phyloP scores from a whole-genome alignment of 345 rosid species.

The Excoecaria cochinchinensis region DNA sequence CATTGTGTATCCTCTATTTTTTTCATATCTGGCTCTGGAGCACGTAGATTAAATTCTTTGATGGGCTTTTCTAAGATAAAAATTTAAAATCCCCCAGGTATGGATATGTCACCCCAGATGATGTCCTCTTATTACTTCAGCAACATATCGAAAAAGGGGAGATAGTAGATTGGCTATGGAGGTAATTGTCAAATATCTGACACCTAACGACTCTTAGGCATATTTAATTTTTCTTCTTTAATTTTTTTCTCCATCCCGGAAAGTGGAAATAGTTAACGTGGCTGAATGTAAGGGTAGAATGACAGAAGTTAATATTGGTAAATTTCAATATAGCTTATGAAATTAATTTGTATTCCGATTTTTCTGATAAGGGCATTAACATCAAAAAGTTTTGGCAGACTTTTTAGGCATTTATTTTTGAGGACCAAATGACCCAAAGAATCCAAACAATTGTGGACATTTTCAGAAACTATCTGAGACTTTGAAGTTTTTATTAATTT shows the following conservation, averaged over 20 bases:
- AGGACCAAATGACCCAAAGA: too few species aligned
- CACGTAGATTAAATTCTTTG: background rate
- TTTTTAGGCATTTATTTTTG: too few species aligned
- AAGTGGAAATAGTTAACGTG: background rate
- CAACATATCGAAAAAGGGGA: conserved; percentile 75
- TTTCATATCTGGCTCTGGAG: background rate
- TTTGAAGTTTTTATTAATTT: too few species aligned
- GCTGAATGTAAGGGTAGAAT: background rate
- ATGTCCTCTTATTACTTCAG: conserved; percentile 61
- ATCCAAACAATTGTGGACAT: too few species aligned
- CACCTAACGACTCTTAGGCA: background rate
- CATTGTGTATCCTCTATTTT: conserved; percentile 5
- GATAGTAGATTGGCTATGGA: conserved; percentile 76
- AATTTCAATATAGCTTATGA: background rate
- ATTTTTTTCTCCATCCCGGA: too few species aligned
- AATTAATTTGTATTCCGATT: background rate
- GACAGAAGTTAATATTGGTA: background rate
- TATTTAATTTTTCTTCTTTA: background rate
- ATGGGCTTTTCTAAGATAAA: background rate
- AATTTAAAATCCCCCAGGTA: conserved; percentile 46
- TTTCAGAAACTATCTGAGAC: too few species aligned
- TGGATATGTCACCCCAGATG: conserved; percentile 84
- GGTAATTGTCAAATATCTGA: conserved; percentile 40
- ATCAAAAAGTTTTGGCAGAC: too few species aligned
- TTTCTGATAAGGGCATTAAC: background rate